These are phyloP conservation scores for Hippophae rhamnoides DNA, from an alignment of 306 rosid species.

Conservation along the genomic window DNA sequence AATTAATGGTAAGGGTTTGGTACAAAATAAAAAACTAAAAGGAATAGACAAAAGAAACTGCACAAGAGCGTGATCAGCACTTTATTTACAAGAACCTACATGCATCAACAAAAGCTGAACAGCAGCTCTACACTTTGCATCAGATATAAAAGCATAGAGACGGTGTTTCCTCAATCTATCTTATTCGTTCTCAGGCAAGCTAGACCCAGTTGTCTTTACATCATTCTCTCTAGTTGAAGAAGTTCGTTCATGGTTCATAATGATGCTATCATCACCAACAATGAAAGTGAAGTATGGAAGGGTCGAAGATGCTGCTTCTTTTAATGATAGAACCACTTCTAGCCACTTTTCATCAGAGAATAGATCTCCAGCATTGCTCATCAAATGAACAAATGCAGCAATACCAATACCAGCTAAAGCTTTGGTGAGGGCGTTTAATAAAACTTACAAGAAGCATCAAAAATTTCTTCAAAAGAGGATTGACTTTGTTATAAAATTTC, in stretches of 20 bases:
- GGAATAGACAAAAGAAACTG: no score
- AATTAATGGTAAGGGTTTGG: no score
- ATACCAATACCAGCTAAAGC: conserved; percentile 97
- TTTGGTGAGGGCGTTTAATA: conserved; percentile 93
- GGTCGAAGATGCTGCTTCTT: no score
- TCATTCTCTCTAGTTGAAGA: conserved; percentile 26
- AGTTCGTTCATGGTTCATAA: no score
- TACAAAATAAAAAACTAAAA: no score
- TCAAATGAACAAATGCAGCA: conserved; percentile 92
- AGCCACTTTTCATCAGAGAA: conserved; percentile 62
- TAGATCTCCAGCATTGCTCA: conserved; percentile 90
- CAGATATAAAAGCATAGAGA: conserved; percentile 16
- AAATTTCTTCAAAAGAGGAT: conserved; percentile 86
- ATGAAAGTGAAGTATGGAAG: no score
- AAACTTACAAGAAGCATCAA: conserved; percentile 85
- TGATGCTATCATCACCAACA: no score
- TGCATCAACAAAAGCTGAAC: conserved; percentile 94
- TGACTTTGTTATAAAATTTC: conserved; percentile 35
- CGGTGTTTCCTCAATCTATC: conserved; percentile 35
- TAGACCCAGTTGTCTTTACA: conserved; percentile 39
- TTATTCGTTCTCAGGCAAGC: conserved; percentile 33
- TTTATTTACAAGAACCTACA: conserved; percentile 36
- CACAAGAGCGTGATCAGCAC: no score
- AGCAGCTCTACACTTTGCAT: conserved; percentile 2
- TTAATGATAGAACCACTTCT: no score